Base-by-base conservation (phyloP, 2,329 filamentous ascomycete genomes). In the Trematosphaeria pertusa region DNA sequence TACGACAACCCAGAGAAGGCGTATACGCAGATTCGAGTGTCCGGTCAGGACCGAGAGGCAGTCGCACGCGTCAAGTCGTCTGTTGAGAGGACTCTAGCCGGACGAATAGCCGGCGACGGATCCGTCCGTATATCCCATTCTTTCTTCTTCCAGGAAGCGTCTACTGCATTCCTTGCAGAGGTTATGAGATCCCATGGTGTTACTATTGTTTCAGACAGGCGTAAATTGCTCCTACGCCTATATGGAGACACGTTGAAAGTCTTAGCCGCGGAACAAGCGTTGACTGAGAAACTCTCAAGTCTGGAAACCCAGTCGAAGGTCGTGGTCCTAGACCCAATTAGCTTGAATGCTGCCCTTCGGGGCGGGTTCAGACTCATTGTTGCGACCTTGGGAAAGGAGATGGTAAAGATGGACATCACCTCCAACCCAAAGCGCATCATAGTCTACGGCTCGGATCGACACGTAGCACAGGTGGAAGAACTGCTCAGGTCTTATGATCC, bases 381-480 rank as follows among this genome's bases (percentile, higher is more conserved):
- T 15, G 41, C 42, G 6, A 26, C 40, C 17, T 37, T 58, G 28
- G 57, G 52, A 14, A 58, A 58, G 32, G 46, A 58, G 10, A 47
- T 33, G 19, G 48, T 57, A 5, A 58, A 50, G 36, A 26, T 61
- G 22, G 47, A 59, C 18, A 47, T 61, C 22, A 44, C 30, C 8
- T 28, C 10, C n/a, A 50, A 46, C n/a, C 58, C 45, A 7, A 61
- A 57, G 41, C 38, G 42, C 19, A 57, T 61, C 24, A 44, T 52
- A 20, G 38, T 61, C 19, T 22, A 49, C 24, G 55, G 55, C 17
- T 50, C 55, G 4, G 26, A 34, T 12, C 14, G 42, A 35, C 37
- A 51, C 20, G 20, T 39, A 9, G 40, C 22, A 12, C 40, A 49
- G 34, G 39, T 44, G 21, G 34, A 50, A 31, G 39, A 46, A 12